These are phyloP conservation scores for Akanthomyces uredinophilus DNA, from an alignment of 2,329 filamentous ascomycete species.

Conservation along the genomic window DNA sequence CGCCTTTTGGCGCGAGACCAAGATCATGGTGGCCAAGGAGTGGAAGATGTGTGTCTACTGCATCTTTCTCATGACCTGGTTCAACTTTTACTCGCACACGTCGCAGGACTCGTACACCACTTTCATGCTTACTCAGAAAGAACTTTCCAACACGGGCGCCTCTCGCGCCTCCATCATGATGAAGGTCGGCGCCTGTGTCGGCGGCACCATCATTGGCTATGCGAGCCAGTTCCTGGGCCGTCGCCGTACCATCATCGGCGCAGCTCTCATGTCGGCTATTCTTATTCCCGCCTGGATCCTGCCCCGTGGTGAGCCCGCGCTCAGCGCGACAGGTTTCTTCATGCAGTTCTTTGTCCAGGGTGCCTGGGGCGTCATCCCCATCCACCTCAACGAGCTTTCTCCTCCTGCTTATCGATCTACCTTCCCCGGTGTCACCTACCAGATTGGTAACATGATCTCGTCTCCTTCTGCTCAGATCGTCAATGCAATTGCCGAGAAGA, in stretches of 20 bases:
- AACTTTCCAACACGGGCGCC: slow-evolving; percentile 57
- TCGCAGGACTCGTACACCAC: slow-evolving; percentile 79
- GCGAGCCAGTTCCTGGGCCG: slow-evolving; percentile 70
- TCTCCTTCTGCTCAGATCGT: slow-evolving; percentile 72
- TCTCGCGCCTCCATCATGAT: slow-evolving; percentile 75
- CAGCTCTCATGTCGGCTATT: slow-evolving; percentile 53
- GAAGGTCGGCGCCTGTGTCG: slow-evolving; percentile 72
- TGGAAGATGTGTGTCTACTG: slow-evolving; percentile 78
- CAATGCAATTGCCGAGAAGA: slow-evolving; percentile 64
- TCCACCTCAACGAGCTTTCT: slow-evolving; percentile 69
- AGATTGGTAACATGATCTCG: slow-evolving; percentile 70
- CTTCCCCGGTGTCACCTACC: slow-evolving; percentile 67
- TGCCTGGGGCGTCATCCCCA: slow-evolving; percentile 63
- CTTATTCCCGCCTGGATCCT: slow-evolving; percentile 69
- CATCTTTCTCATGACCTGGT: slow-evolving; percentile 72
- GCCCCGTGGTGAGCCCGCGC: slow-evolving; percentile 50
- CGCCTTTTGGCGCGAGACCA: slow-evolving; percentile 65
- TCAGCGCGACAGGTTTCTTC: slow-evolving; percentile 63
- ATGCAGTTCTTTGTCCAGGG: slow-evolving; percentile 65
- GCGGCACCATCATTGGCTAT: slow-evolving; percentile 69
- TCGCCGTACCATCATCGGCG: slow-evolving; percentile 59
- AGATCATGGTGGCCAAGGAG: slow-evolving; percentile 60
- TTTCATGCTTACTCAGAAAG: slow-evolving; percentile 70
- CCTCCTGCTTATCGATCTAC: slow-evolving; percentile 65
- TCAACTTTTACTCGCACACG: slow-evolving; percentile 72